Base-by-base conservation (phyloP, 768 basidiomycete species). In the Crepidotus variabilis region DNA sequence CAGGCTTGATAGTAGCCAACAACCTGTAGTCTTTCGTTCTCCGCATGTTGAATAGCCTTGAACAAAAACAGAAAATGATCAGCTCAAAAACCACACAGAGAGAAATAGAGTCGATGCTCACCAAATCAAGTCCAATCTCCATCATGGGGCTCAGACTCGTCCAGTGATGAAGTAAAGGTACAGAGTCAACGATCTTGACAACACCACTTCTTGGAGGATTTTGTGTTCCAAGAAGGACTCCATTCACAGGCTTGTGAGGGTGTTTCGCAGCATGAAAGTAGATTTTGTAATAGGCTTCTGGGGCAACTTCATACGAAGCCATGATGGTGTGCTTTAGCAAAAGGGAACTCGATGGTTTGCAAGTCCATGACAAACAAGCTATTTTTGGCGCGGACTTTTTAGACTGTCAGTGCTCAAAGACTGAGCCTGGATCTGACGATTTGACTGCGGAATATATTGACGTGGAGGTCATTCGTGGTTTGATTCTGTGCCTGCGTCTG, bases 131-230 rank as follows among this genome's bases (percentile, higher is more conserved):
- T 22, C 89, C 91, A 58, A 90, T 85, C 67, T 92, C 90, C 87
- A 91, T 91, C 85, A 88, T 88, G 2, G 89, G 88, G 58, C 86
- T 88, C 52, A 94, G 76, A 62, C 80, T 86, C 6, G 89, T 90
- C 90, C 90, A 93, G 66, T 91, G 85, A 65, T 94, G 91, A 51
- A 91, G 78, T 34, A 94, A 75, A 14, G 92, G 92, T 36, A 94
- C 75, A 2, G 84, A 80, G 64, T 93, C 90, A 50, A 75, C 71
- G 50, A 88, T 78, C 53, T 68, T 67, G 45, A 89, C 79, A 1
- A 64, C 63, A 20, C 70, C 64, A 14, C 59, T 28, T 43, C 23
- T 52, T 16, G 64, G 39, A 18, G 56, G 50, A 11, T 61, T 55
- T 47, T 72, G 67, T 32, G 74, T 80, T 34, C 90, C 90, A 1